A percentile compares a stretch with the other conserved stretches of the same genome.
Evolutionary conservation across 1,139 yeast genomes (phyloP).

Genomic region (Magnusiomyces suaveolens): DNA sequence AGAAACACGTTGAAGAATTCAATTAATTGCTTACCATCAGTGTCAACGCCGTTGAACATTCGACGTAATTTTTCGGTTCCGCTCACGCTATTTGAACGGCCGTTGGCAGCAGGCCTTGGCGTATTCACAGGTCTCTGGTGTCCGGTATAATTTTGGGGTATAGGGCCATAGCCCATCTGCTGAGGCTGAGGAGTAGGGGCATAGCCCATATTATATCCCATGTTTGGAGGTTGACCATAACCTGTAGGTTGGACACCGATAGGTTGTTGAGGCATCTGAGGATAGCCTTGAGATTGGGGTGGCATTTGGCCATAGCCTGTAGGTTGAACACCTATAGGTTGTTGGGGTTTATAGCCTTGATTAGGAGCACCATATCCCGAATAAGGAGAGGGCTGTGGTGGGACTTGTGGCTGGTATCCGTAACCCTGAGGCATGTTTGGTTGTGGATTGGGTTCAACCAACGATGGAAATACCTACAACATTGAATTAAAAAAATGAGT

Average conservation of each 20-base stretch:
- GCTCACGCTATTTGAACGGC: background rate
- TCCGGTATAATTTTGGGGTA: background rate
- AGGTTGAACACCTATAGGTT: background rate
- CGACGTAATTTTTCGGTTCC: slow-evolving; percentile 19
- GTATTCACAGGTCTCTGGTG: background rate
- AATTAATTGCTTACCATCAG: slow-evolving; percentile 17
- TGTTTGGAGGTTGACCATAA: background rate
- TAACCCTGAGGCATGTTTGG: background rate
- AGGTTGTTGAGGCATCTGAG: background rate
- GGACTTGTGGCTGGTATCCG: background rate
- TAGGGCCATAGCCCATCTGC: background rate
- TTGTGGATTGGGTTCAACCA: background rate
- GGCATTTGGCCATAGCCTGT: background rate
- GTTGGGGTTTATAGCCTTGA: background rate
- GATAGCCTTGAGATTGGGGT: background rate
- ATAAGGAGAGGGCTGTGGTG: background rate
- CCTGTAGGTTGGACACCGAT: background rate
- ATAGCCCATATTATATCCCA: background rate
- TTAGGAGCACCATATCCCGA: background rate
- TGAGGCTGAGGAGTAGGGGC: background rate
- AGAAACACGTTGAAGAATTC: background rate
- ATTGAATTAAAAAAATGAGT: background rate
- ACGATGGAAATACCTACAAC: background rate
- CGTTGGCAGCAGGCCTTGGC: background rate
- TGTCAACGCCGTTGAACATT: slow-evolving; percentile 26